Conservation (phyloP, 1,284 basidiomycete species). For the Apiotrichum porosum region DNA sequence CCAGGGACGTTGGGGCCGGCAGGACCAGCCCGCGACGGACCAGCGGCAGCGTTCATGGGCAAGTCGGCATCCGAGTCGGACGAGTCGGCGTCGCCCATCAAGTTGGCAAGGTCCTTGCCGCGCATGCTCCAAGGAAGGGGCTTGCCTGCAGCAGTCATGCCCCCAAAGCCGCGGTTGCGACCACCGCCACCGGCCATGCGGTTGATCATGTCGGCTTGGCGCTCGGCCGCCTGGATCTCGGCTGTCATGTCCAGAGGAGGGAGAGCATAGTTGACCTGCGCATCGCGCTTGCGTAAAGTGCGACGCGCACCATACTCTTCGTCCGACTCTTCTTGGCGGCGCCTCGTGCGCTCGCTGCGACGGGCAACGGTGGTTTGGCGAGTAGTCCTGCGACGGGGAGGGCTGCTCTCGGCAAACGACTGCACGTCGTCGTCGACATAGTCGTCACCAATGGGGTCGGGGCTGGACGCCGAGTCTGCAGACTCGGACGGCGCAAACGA, state of each 20-base stretch:
- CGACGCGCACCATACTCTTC: conserved; percentile 30
- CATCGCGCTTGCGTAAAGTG: conserved; percentile 41
- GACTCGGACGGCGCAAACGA: conserved; percentile 29
- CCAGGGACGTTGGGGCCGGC: conserved; percentile 71
- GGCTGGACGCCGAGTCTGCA: conserved; percentile 17
- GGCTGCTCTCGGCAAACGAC: conserved; percentile 2
- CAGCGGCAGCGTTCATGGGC: background rate
- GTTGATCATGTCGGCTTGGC: conserved; percentile 20
- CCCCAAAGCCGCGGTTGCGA: background rate
- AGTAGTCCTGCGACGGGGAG: conserved; percentile 6
- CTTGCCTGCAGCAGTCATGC: conserved; percentile 17
- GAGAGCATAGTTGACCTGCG: conserved; percentile 44
- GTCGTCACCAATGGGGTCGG: conserved; percentile 20
- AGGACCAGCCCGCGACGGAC: conserved; percentile 50
- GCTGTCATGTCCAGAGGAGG: conserved; percentile 39
- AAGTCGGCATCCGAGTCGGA: conserved; percentile 32
- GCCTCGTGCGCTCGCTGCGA: conserved; percentile 15
- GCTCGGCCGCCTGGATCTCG: conserved; percentile 21
- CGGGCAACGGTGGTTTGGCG: conserved; percentile 1
- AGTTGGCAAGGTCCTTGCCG: conserved; percentile 34
- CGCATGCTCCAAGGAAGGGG: conserved; percentile 30
- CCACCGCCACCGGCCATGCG: conserved; percentile 28
- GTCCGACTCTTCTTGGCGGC: conserved; percentile 24
- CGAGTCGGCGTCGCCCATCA: conserved; percentile 43
- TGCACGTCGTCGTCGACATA: conserved; percentile 45